Evolutionary conservation across 805 yeast genomes (phyloP).

Genomic region (Myxozyma geophila): DNA sequence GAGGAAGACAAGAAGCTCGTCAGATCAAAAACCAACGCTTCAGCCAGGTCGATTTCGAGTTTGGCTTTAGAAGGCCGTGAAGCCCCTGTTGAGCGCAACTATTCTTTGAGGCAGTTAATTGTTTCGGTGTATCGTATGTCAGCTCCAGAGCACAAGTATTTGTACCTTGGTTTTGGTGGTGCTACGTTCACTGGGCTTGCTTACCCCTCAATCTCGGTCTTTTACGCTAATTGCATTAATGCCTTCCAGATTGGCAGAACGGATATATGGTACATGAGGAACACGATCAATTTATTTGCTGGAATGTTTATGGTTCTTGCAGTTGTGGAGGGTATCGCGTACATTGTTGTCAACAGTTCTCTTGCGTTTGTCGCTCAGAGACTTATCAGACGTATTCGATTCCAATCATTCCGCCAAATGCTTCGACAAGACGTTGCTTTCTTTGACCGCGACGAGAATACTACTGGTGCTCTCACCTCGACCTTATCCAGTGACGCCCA

Average conservation of each 20-base stretch:
- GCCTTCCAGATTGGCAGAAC: slow-evolving; percentile 41
- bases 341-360: slow-evolving; percentile 25
- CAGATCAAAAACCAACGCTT: slow-evolving; percentile 40
- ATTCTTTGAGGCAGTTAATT: slow-evolving; percentile 20
- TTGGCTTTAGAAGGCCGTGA: slow-evolving; percentile 3
- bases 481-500: slow-evolving; percentile 42
- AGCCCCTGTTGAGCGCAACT: slow-evolving; percentile 8
- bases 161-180: slow-evolving; percentile 32
- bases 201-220: slow-evolving; percentile 43
- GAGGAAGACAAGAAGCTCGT: slow-evolving; percentile 12
- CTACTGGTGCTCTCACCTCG: slow-evolving; percentile 41
- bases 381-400: slow-evolving; percentile 39
- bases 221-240: slow-evolving; percentile 47
- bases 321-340: slow-evolving; percentile 27
- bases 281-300: slow-evolving; percentile 42
- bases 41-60: slow-evolving; percentile 31
- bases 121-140: slow-evolving; percentile 25
- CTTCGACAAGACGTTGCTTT: slow-evolving; percentile 42
- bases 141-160: slow-evolving; percentile 26
- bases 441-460: slow-evolving; percentile 41
- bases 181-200: slow-evolving; percentile 30
- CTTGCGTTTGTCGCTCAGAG: slow-evolving; percentile 31
- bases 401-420: slow-evolving; percentile 37
- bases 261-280: slow-evolving; percentile 46
- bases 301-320: slow-evolving; percentile 38